Base-by-base conservation (phyloP, 1,284 basidiomycete genomes). In the Sphagnurus paluster region DNA sequence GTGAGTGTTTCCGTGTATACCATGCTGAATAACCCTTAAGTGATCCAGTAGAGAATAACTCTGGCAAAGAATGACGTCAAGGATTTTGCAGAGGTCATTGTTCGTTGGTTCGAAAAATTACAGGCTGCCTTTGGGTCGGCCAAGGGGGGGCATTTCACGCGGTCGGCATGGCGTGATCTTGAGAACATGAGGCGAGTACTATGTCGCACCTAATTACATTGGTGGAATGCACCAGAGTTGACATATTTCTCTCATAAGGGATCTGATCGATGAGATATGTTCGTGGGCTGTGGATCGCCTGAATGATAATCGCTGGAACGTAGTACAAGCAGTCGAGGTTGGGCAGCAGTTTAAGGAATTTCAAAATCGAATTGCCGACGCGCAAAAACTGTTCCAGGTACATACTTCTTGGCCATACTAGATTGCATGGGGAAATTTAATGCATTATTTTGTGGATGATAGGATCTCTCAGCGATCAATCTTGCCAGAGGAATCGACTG, bases 391-490 rank as follows among this genome's bases (percentile, higher is more conserved):
- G 21, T 36, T 36, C 16, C 34, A 36, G 16, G 34, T 36, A 36
- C 19, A 17, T 14, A 3, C 13, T 13, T 8, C n/a, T n/a, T n/a
- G n/a, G n/a, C n/a, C n/a, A n/a, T n/a, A n/a, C n/a, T n/a, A n/a
- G n/a, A n/a, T n/a, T n/a, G n/a, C n/a, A n/a, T n/a, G n/a, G n/a
- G n/a, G n/a, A n/a, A n/a, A n/a, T n/a, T n/a, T n/a, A n/a, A n/a
- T n/a, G n/a, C n/a, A n/a, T n/a, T n/a, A n/a, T n/a, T n/a, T n/a
- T n/a, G n/a, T n/a, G n/a, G n/a, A n/a, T n/a, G n/a, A n/a, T 20
- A 36, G 34, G 34, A 36, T 36, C 34, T 36, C 17, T 36, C 34
- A 36, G 34, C 16, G 5, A 36, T 36, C 34, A 36, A 36, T 13
- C 14, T 19, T 5, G 34, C 34, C 6, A 14, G 34, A 5, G 34